These are phyloP conservation scores for Aleurites moluccanus DNA, from an alignment of 441 rosid species.

Conservation along the genomic window DNA sequence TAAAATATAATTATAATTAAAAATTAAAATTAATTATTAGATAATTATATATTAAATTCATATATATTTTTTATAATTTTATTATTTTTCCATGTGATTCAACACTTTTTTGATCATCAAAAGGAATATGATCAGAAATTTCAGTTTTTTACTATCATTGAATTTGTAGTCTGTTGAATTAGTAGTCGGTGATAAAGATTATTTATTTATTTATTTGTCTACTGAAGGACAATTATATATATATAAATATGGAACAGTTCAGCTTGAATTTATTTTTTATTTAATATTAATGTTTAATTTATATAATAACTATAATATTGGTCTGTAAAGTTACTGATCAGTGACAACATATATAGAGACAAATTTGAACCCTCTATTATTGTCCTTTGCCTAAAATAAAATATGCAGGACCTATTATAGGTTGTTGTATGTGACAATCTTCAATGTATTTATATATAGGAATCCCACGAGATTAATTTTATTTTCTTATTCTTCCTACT, in stretches of 20 bases:
- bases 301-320: not conserved
- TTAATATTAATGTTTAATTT: not conserved
- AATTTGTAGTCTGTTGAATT: no score
- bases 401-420: not conserved
- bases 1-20: no score
- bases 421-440: no score
- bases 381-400: slow-evolving; percentile 25
- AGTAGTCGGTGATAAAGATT: slow-evolving; percentile 11
- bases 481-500: not conserved
- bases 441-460: not conserved
- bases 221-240: slow-evolving; percentile 17
- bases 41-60: no score
- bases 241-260: slow-evolving; percentile 8
- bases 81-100: no score
- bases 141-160: no score
- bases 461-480: slow-evolving; percentile 15
- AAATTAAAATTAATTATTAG: no score
- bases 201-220: slow-evolving; percentile 17
- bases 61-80: no score
- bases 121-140: no score
- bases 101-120: no score
- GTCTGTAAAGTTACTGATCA: not conserved
- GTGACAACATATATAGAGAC: slow-evolving; percentile 11
- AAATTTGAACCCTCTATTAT: slow-evolving; percentile 34
- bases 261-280: not conserved